Conservation (phyloP, 1,284 basidiomycete genomes). For the Rhodotorula glutinis region DNA sequence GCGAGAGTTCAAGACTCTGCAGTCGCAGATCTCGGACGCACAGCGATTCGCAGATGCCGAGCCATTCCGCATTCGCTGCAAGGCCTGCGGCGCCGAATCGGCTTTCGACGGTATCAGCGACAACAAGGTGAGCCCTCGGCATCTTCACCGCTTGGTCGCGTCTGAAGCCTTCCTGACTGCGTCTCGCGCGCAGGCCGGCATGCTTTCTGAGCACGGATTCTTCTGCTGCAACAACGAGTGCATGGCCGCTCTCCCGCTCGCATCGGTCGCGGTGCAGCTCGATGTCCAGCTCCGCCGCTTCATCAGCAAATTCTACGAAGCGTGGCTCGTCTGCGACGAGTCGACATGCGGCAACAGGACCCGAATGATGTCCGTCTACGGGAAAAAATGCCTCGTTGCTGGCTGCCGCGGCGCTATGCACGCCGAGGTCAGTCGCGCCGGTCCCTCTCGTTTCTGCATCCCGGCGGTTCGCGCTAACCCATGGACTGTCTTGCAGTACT, state of each 20-base stretch:
- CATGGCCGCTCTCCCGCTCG: constrained; percentile 54
- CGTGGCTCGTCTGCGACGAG: constrained; percentile 84
- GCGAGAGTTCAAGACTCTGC: constrained; percentile 72
- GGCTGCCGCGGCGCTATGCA: constrained; percentile 65
- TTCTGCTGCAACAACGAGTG: constrained; percentile 58
- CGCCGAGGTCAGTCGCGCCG: constrained; percentile 63
- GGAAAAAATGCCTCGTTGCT: constrained; percentile 66
- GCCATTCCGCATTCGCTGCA: constrained; percentile 69
- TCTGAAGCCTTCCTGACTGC: constrained; percentile 30
- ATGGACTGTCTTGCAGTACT: constrained; percentile 59
- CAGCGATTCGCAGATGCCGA: constrained; percentile 77
- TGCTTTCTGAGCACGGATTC: constrained; percentile 54
- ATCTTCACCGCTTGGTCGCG: constrained; percentile 55
- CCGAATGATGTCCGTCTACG: constrained; percentile 89
- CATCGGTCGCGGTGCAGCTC: constrained; percentile 75
- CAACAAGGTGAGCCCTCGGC: constrained; percentile 56
- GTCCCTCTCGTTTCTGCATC: neutral
- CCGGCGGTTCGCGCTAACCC: neutral
- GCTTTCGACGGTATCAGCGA: constrained; percentile 61
- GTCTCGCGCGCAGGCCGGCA: constrained; percentile 39
- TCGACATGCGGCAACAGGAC: constrained; percentile 76
- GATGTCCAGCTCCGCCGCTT: constrained; percentile 76
- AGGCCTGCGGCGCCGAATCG: constrained; percentile 63
- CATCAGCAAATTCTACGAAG: constrained; percentile 81
- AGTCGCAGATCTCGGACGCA: constrained; percentile 83